Conservation (phyloP, 306 rosid species). For the Cicer bijugum region DNA sequence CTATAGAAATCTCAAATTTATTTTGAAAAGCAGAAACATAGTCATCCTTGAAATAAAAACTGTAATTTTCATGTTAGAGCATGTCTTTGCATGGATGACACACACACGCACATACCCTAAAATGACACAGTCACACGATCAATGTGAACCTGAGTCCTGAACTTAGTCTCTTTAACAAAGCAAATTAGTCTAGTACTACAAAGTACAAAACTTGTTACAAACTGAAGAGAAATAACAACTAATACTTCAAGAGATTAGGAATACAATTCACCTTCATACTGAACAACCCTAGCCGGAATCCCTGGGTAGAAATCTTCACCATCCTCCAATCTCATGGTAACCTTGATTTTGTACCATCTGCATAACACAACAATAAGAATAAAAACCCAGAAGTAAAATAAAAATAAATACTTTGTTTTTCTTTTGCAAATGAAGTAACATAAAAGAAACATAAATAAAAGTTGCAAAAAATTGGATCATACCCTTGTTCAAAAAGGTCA, state of each 20-base stretch:
- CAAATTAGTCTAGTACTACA: slow-evolving; percentile 22
- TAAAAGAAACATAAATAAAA: background rate
- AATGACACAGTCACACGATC: slow-evolving; percentile 25
- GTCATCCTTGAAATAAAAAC: background rate
- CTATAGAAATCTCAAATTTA: background rate
- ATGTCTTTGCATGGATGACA: too few species aligned
- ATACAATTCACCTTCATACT: slow-evolving; percentile 77
- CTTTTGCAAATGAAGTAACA: background rate
- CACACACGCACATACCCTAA: background rate
- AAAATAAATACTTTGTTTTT: background rate
- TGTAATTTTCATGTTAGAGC: too few species aligned
- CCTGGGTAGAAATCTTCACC: slow-evolving; percentile 63
- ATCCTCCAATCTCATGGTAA: slow-evolving; percentile 81
- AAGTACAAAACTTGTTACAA: slow-evolving; percentile 30
- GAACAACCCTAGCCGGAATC: slow-evolving; percentile 91
- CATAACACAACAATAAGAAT: slow-evolving; percentile 26
- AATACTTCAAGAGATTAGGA: slow-evolving; percentile 29
- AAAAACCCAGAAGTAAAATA: background rate
- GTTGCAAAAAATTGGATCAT: slow-evolving; percentile 8
- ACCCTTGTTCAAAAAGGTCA: slow-evolving; percentile 96
- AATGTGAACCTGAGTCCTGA: slow-evolving; percentile 32
- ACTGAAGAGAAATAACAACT: slow-evolving; percentile 33
- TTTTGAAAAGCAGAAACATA: background rate
- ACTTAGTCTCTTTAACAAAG: slow-evolving; percentile 1
- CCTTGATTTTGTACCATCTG: slow-evolving; percentile 92